Base-by-base conservation (phyloP, 495 filamentous ascomycete genomes). In the Elaphomyces granulatus region DNA sequence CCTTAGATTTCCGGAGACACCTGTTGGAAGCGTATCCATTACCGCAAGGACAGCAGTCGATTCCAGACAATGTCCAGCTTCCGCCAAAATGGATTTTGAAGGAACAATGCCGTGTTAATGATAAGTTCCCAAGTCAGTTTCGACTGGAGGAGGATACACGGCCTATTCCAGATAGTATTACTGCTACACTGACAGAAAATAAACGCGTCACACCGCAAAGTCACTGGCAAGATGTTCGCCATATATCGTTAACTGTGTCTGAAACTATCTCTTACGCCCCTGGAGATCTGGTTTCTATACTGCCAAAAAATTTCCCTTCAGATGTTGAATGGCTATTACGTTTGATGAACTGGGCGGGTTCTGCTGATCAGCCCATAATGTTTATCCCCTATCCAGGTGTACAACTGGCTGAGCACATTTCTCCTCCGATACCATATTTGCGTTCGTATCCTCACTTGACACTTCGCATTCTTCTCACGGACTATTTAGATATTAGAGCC, bases 141-240 rank as follows among this genome's bases (percentile, higher is more conserved):
- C 42, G 71, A 19, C 59, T 86, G 2, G 60, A 65, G 17, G 40
- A 57, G 32, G 64, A 68, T 43, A 34, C 48, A 21, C 56, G 64
- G 28, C 74, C 77, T 0, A 66, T 85, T 17, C 71, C 72, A 1
- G 58, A 61, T 16, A 58, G 66, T 2, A 49, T 67, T 18, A 49
- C 52, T 2, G 59, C 59, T 18, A 66, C 54, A 1, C 45, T 73
- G 4, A 49, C 52, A 0, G 41, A 62, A 16, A 93, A 94, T 51
- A 55, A 58, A n/a, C 72, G 87, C 20, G 50, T 93, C 1, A 96
- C 90, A 0, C 74, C 87, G 2, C 32, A 46, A 4, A 61, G 55
- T 4, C 90, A 99, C 56, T 95, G 85, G 80, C 90, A 99, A 56
- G 92, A 96, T 64, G 90, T 96, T 20, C 78, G 90, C 2, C 72